Percentiles rank a stretch among this genome's conserved stretches.
These are phyloP conservation scores for Fusarium pininemorale DNA, from an alignment of 2,329 filamentous ascomycete species.

Conservation along the genomic window DNA sequence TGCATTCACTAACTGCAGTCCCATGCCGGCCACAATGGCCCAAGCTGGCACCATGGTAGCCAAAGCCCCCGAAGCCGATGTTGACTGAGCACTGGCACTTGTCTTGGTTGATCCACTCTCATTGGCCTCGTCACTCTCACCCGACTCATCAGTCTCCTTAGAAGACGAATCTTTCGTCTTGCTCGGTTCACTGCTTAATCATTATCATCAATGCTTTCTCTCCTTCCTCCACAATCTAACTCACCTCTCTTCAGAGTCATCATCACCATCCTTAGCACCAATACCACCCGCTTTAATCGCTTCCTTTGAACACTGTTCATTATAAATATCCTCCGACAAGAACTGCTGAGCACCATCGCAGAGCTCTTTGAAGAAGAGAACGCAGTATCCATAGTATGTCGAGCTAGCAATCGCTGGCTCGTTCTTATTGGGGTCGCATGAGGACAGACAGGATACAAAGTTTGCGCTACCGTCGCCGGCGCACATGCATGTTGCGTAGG, in stretches of 20 bases:
- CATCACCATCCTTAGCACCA: background rate
- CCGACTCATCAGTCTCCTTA: background rate
- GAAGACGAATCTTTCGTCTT: background rate
- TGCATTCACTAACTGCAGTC: background rate
- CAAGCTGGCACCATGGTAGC: background rate
- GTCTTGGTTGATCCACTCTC: background rate
- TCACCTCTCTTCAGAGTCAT: background rate
- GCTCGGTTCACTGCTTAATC: background rate
- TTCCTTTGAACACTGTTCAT: background rate
- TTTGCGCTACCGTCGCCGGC: background rate
- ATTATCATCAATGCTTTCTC: background rate
- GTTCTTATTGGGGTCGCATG: background rate
- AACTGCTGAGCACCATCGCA: background rate
- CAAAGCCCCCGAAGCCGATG: background rate
- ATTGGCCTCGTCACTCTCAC: background rate
- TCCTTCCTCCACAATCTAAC: background rate
- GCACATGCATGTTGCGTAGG: constrained; percentile 1
- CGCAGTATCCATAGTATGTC: background rate
- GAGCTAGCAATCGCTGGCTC: background rate
- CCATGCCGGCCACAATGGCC: background rate
- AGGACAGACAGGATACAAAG: background rate
- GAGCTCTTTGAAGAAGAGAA: background rate
- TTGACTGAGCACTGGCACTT: background rate
- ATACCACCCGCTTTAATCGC: background rate
- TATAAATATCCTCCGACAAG: background rate